phyloP scores from a whole-genome alignment of 2,329 filamentous ascomycete species.

The Epichloe bromicola region DNA sequence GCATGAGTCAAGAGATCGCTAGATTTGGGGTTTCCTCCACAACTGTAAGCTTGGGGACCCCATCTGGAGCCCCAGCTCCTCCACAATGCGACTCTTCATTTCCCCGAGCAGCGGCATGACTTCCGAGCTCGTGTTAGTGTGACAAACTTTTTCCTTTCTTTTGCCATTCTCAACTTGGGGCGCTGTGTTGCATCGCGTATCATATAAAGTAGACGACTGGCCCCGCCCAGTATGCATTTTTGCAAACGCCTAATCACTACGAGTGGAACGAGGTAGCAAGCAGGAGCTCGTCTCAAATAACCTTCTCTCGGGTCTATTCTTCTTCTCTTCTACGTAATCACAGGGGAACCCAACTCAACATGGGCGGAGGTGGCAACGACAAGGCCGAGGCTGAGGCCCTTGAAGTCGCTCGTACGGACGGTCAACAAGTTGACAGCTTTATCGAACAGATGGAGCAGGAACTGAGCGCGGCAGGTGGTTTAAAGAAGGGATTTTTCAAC shows the following conservation, averaged over 20 bases:
- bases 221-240: neutral
- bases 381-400: slow-evolving; percentile 22
- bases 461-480: slow-evolving; percentile 20
- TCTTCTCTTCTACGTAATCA: neutral
- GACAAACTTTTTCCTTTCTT: neutral
- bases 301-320: neutral
- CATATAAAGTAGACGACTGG: neutral
- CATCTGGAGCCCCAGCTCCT: slow-evolving; percentile 5
- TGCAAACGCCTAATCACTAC: neutral
- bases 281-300: neutral
- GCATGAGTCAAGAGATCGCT: no score
- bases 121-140: neutral
- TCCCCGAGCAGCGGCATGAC: neutral
- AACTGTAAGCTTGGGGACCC: slow-evolving; percentile 1
- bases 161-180: neutral
- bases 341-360: neutral
- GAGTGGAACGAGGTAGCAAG: neutral
- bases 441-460: slow-evolving; percentile 29
- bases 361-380: slow-evolving; percentile 9
- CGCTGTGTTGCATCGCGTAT: neutral
- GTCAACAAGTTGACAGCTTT: slow-evolving; percentile 23
- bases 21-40: no score
- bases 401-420: slow-evolving; percentile 22
- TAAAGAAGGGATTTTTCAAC: slow-evolving; percentile 33
- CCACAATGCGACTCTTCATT: slow-evolving; percentile 1